A percentile compares a stretch with the other conserved stretches of the same genome.
Conservation (phyloP, 73 alveolate genomes). For the Symbiodinium natans region DNA sequence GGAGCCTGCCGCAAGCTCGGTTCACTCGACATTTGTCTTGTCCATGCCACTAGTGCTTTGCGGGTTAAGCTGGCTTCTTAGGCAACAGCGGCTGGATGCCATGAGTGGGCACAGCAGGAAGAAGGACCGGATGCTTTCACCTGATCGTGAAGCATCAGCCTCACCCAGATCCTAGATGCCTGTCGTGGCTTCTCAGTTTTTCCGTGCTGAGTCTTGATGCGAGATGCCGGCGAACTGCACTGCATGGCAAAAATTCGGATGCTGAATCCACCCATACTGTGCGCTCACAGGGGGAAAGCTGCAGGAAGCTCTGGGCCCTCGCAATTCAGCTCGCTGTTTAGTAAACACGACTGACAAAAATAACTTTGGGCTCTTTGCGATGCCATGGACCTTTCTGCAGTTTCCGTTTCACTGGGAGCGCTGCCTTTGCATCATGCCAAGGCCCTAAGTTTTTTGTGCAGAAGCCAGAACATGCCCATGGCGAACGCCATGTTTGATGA, state of each 20-base stretch:
- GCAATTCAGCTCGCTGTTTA: background rate
- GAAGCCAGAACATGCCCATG: constrained; percentile 5
- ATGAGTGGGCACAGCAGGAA: background rate
- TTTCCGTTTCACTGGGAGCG: background rate
- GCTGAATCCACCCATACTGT: background rate
- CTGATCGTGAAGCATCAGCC: constrained; percentile 11
- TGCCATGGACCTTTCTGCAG: background rate
- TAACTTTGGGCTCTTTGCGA: background rate
- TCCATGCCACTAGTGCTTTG: background rate
- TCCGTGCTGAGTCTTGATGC: background rate
- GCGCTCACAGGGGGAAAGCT: background rate
- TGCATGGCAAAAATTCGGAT: constrained; percentile 14
- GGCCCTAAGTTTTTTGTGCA: constrained; percentile 16
- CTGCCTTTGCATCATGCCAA: background rate
- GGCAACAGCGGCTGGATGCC: constrained; percentile 22
- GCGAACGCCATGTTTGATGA: background rate
- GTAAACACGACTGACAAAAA: too few relatives aligned
- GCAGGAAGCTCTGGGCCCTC: background rate
- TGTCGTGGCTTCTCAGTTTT: background rate
- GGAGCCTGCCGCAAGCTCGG: constrained; percentile 36
- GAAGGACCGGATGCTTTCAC: constrained; percentile 1
- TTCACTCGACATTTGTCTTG: background rate
- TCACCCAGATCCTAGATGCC: constrained; percentile 9
- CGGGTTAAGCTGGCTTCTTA: background rate
- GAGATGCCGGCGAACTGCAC: constrained; percentile 3